Base-by-base conservation (phyloP, 139 green algal genomes). In the Chlorella sp. region DNA sequence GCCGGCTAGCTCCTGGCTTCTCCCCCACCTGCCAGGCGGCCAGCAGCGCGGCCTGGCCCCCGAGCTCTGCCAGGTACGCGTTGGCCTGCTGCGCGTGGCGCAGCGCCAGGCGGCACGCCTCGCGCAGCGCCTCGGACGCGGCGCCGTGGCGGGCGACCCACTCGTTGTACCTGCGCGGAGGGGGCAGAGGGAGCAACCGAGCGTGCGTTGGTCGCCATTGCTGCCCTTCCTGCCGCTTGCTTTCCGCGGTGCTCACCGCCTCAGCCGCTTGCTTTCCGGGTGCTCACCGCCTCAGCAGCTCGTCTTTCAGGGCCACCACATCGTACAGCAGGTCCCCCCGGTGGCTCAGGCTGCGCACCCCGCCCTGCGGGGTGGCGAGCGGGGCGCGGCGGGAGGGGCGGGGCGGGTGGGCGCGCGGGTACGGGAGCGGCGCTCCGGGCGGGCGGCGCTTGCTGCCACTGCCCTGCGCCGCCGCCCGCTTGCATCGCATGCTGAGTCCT, bases 81-180 rank as follows among this genome's bases (percentile, higher is more conserved):
- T 95, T 95, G 80, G 82, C 80, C 14, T 77, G 69, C 77, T 86
- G 72, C 14, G 83, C 87, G 72, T 89, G 85, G 46, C 66, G 82
- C 63, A 90, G 76, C 33, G 75, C 86, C 40, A 56, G 38, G 53
- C 53, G 65, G 35, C 83, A 83, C 5, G 86, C 88, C 41, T 80
- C 80, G 23, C 71, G 76, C 25, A 84, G 73, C 43, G 68, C 83
- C 40, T 84, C 83, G 4, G 33, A 60, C 1, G 71, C 71, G 27
- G 61, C 79, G 8, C 65, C 76, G 35, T 84, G 76, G 33, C 51
- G 56, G 31, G 56, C 58, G 36, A 79, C 59, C 67, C 38, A 71
- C 27, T 80, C 68, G 48, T 76, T 78, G 48, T 80, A 84, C 31
- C 77, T 80, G 74, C 41, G 4, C 6, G 1, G 27, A 17, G 19